A percentile compares a stretch with the other conserved stretches of the same genome.
These are phyloP conservation scores for Sporothrix phasma DNA, from an alignment of 2,329 filamentous ascomycete species.

Conservation along the genomic window DNA sequence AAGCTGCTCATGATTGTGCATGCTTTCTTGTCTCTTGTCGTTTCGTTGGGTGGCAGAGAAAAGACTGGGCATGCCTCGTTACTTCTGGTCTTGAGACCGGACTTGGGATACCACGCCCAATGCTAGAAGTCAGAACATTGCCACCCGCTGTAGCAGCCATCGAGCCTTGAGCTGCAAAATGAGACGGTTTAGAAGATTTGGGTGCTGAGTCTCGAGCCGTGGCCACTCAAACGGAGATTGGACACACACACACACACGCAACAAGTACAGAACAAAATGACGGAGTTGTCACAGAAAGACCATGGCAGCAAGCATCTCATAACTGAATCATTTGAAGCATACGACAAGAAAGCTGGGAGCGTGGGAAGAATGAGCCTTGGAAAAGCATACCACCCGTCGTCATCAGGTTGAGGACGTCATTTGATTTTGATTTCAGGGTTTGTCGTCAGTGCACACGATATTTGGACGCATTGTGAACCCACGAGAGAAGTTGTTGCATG, in stretches of 20 bases:
- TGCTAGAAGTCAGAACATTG: no score
- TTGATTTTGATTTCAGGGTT: neutral
- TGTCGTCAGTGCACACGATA: neutral
- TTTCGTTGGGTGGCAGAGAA: no score
- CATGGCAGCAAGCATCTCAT: neutral
- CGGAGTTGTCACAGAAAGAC: neutral
- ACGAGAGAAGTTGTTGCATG: neutral
- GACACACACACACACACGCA: neutral
- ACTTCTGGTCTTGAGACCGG: constrained; percentile 5
- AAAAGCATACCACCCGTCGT: neutral
- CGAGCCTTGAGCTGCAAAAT: neutral
- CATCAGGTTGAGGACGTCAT: neutral
- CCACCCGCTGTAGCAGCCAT: neutral
- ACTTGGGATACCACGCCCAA: neutral
- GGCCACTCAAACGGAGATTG: neutral
- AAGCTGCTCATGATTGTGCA: neutral
- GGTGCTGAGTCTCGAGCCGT: neutral
- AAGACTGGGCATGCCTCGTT: neutral
- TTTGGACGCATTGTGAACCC: neutral
- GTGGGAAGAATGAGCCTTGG: neutral
- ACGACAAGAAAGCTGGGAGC: neutral
- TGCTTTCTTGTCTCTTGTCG: no score
- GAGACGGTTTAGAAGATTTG: constrained; percentile 8
- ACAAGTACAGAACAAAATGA: neutral
- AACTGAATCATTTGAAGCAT: neutral